Percentiles rank a stretch among this genome's conserved stretches.
Evolutionary conservation across 805 yeast genomes (phyloP).

Genomic region (Pichia sporocuriosa): DNA sequence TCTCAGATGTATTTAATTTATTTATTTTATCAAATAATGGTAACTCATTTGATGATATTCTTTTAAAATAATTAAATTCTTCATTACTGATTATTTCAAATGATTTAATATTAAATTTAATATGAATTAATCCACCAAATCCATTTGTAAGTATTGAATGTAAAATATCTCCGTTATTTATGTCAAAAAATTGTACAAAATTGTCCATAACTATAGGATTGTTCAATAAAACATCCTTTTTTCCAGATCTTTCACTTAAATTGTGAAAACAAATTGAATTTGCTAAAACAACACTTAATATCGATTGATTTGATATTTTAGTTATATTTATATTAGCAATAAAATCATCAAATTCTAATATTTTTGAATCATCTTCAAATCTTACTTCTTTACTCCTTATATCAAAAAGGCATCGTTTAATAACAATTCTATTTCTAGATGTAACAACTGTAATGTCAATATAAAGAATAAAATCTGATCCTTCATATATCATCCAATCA

Average conservation of each 20-base stretch:
- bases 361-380: background rate
- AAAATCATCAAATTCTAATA: background rate
- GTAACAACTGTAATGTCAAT: conserved; percentile 11
- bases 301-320: background rate
- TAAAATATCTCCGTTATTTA: background rate
- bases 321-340: background rate
- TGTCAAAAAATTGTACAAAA: conserved; percentile 5
- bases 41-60: conserved; percentile 5
- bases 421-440: conserved; percentile 7
- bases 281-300: background rate
- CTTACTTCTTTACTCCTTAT: background rate
- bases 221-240: background rate
- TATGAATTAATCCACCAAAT: conserved; percentile 9
- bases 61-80: conserved; percentile 10
- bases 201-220: conserved; percentile 8
- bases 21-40: conserved; percentile 17
- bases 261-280: background rate
- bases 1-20: background rate
- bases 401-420: conserved; percentile 3
- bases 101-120: background rate
- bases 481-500: conserved; percentile 10
- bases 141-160: conserved; percentile 12
- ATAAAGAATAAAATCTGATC: background rate
- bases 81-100: background rate
- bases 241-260: background rate